These are phyloP conservation scores for Coniochaeta hoffmannii DNA, from an alignment of 2,329 filamentous ascomycete species.

Conservation along the genomic window DNA sequence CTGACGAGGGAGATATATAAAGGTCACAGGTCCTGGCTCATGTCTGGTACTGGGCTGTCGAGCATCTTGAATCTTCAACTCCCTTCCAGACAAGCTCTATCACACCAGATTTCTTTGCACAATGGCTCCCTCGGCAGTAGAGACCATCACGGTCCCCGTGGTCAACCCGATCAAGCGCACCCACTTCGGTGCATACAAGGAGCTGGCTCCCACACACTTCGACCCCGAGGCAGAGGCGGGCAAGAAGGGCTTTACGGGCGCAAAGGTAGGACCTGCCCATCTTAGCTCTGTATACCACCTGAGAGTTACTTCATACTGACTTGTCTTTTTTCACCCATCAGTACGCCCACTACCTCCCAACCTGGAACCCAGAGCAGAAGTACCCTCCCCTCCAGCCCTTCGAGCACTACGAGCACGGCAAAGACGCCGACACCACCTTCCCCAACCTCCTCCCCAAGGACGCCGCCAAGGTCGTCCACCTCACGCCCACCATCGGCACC, in stretches of 20 bases:
- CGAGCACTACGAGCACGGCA: conserved; percentile 62
- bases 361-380: conserved; percentile 51
- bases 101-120: conserved; percentile 24
- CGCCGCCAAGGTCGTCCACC: conserved; percentile 38
- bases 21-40: not conserved
- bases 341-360: conserved; percentile 60
- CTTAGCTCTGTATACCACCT: not conserved
- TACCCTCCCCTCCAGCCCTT: conserved; percentile 58
- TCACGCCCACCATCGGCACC: conserved; percentile 62
- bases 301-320: too few species aligned
- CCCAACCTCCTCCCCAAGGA: conserved; percentile 52
- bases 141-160: conserved; percentile 19
- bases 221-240: conserved; percentile 23
- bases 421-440: conserved; percentile 57
- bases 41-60: not conserved
- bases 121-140: conserved; percentile 27
- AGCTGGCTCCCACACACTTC: conserved; percentile 15
- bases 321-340: conserved; percentile 11
- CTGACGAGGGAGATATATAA: conserved; percentile 6
- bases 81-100: conserved; percentile 26
- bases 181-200: conserved; percentile 21
- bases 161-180: conserved; percentile 25
- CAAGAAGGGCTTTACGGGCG: conserved; percentile 15
- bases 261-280: conserved; percentile 11
- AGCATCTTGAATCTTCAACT: not conserved